Evolutionary conservation across 371 early-diverging fungal genomes (phyloP), one percentile per base, ranked within the genome.

Genomic region (Haplosporangium sp.): DNA sequence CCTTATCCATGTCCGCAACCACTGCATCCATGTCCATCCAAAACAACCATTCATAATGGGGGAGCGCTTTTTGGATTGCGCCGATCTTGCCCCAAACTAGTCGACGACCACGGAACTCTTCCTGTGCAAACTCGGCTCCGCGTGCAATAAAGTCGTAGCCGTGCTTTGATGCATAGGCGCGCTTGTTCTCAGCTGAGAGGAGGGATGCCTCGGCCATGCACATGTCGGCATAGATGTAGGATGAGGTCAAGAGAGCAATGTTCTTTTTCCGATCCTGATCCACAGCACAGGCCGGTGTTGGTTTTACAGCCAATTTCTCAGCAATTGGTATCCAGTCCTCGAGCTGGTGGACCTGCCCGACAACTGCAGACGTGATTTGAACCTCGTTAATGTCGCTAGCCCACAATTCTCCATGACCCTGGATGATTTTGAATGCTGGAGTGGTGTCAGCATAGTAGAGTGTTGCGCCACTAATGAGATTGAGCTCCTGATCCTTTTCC

Each of bases 21-120:
- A 90, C 85, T 6, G 89, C 87, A 62, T 90, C 89, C 89, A 89
- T 89, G 67, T 90, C 91, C 76, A 87, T 73, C 91, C 91, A 90
- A 51, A 90, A 84, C 36, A 90, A 29, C 91, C 91, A 90, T 36
- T 90, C 88, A 55, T 90, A 90, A 36, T 87, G 83, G 4, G 89
- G 91, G n/a, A 90, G 58, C 11, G 84, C 81, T 62, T 89, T 90
- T 68, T 90, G 87, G 12, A 90, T 81, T 6, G 81, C 86, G 51
- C 87, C 88, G 57, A 90, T 81, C 63, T 89, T 89, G 51, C 89
- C 91, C 89, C 89, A 89, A 1, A 87, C 89, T 18, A 84, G 63
- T 64, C 82, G 77, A 56, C 89, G 85, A 37, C 82, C 81, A 18
- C 76, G 74, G 52, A 79, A 77, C 1, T 75, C 61, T 68, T 90